These are phyloP conservation scores for Penicillium steckii DNA, from an alignment of 495 filamentous ascomycete species.

Conservation along the genomic window DNA sequence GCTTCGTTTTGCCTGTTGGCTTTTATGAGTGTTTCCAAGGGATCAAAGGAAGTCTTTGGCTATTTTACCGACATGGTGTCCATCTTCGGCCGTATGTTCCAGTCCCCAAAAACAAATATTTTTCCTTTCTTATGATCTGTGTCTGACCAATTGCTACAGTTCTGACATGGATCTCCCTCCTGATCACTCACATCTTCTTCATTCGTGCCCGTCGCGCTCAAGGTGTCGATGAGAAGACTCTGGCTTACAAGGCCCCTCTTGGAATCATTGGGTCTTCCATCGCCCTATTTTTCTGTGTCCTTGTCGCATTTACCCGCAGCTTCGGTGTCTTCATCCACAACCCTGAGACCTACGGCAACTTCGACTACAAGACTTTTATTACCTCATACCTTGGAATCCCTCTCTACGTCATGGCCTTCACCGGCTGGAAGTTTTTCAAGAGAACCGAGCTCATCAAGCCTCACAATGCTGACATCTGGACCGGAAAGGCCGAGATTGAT, in stretches of 20 bases:
- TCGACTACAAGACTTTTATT: slow-evolving; percentile 73
- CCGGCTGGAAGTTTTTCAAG: slow-evolving; percentile 65
- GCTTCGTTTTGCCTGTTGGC: slow-evolving; percentile 65
- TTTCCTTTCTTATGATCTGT: not conserved
- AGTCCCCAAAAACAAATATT: not conserved
- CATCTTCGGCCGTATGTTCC: slow-evolving; percentile 58
- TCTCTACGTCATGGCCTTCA: slow-evolving; percentile 68
- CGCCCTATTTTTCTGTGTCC: slow-evolving; percentile 64
- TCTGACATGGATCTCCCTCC: slow-evolving; percentile 80
- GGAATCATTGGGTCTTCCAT: slow-evolving; percentile 64
- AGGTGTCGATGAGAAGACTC: slow-evolving; percentile 55
- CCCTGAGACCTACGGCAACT: slow-evolving; percentile 48
- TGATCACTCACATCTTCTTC: slow-evolving; percentile 81
- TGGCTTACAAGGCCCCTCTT: slow-evolving; percentile 74
- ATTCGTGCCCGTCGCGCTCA: slow-evolving; percentile 72
- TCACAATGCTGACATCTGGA: slow-evolving; percentile 63
- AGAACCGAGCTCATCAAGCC: slow-evolving; percentile 54
- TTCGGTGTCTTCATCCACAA: slow-evolving; percentile 65
- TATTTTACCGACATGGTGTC: slow-evolving; percentile 86
- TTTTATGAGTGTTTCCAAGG: slow-evolving; percentile 73
- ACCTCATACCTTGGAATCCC: slow-evolving; percentile 82
- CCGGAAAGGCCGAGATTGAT: slow-evolving; percentile 72
- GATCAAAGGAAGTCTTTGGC: slow-evolving; percentile 66
- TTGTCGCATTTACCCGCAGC: slow-evolving; percentile 77
- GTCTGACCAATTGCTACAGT: slow-evolving; percentile 21